phyloP scores from a whole-genome alignment of 73 alveolate genomes.

The Vitrella brassicaformis region DNA sequence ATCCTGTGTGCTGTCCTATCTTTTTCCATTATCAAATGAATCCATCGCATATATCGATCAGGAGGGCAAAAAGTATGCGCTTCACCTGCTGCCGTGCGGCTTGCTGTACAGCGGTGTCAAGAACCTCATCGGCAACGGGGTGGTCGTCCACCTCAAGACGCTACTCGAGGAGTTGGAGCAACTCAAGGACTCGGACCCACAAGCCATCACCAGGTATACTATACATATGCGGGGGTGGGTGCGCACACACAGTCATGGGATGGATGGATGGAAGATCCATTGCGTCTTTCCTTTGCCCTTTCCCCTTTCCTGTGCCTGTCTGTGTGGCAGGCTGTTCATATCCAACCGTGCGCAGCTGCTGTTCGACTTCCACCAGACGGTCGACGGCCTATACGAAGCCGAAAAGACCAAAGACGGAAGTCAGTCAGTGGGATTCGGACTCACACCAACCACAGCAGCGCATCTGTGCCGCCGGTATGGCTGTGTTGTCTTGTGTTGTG shows the following conservation, averaged over 20 bases:
- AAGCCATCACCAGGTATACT: too few relatives aligned
- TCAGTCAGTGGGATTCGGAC: background rate
- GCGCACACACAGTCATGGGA: too few relatives aligned
- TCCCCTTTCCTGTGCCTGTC: too few relatives aligned
- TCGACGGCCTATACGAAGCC: background rate
- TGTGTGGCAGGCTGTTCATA: constrained; percentile 24
- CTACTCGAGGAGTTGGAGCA: constrained; percentile 34
- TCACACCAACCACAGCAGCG: background rate
- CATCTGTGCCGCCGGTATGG: background rate
- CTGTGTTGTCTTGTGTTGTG: background rate
- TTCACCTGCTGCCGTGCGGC: constrained; percentile 92
- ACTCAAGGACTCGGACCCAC: constrained; percentile 25
- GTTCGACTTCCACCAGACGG: constrained; percentile 31
- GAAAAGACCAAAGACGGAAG: background rate
- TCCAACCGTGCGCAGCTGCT: constrained; percentile 27
- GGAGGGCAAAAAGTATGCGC: constrained; percentile 70
- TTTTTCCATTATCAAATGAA: too few relatives aligned
- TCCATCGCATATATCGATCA: background rate
- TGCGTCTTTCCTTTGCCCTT: background rate
- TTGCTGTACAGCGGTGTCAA: constrained; percentile 54
- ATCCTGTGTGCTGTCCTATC: too few relatives aligned
- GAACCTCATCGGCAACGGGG: constrained; percentile 89
- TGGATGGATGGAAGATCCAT: too few relatives aligned
- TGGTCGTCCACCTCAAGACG: constrained; percentile 53
- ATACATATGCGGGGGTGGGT: too few relatives aligned